Percentiles rank a stretch among this genome's conserved stretches.
Evolutionary conservation across 2,329 filamentous ascomycete species (phyloP).

Genomic region (Alternaria metachromatica): DNA sequence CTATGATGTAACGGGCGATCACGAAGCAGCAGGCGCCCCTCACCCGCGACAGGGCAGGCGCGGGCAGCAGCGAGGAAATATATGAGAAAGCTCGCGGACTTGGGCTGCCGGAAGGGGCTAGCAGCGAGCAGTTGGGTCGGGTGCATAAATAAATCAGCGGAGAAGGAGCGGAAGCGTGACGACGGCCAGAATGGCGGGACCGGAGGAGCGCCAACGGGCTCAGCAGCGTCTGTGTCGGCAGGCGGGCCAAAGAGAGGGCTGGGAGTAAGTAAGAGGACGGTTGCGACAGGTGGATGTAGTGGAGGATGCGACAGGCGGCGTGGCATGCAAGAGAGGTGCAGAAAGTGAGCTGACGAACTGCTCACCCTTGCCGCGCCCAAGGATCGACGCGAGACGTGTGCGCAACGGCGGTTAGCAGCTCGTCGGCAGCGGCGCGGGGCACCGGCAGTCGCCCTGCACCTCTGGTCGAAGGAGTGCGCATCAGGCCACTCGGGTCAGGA

Average conservation of each 20-base stretch:
- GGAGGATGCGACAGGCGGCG: not conserved
- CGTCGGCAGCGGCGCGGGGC: conserved; percentile 7
- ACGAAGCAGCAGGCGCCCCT: not conserved
- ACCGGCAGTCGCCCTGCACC: conserved; percentile 1
- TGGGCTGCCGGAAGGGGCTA: conserved; percentile 9
- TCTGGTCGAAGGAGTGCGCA: not conserved
- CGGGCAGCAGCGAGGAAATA: not conserved
- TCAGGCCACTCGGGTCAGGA: not conserved
- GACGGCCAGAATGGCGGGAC: conserved; percentile 4
- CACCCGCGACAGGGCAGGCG: not conserved
- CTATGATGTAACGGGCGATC: conserved; percentile 11
- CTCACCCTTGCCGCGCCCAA: not conserved
- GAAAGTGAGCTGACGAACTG: not conserved
- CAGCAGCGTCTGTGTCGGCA: not conserved
- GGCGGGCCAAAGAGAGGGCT: not conserved
- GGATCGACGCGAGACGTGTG: conserved; percentile 2
- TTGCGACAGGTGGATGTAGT: not conserved
- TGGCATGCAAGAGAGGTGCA: not conserved
- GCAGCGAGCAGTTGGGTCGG: not conserved
- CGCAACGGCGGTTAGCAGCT: not conserved
- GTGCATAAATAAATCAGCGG: conserved; percentile 1
- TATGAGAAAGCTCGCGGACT: not conserved
- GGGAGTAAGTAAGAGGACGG: not conserved
- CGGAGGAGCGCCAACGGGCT: not conserved
- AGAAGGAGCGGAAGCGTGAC: conserved; percentile 3